Evolutionary conservation across 805 yeast genomes (phyloP).

Genomic region (Starmerella stigmatis): DNA sequence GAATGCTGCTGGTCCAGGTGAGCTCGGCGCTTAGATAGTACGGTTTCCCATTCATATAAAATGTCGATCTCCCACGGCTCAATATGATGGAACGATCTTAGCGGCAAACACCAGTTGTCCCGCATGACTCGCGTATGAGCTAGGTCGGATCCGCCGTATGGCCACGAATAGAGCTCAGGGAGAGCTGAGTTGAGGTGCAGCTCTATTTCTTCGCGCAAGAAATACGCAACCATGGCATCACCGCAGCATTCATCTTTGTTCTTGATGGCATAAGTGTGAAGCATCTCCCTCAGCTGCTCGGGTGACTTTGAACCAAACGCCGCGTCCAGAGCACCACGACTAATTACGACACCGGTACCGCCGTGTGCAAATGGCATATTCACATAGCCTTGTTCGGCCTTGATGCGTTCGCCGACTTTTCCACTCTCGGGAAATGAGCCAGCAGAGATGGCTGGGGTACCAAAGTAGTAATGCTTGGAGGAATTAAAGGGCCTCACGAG

Average conservation of each 20-base stretch:
- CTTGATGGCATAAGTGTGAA: conserved; percentile 21
- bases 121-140: not conserved
- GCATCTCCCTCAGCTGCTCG: conserved; percentile 6
- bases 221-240: conserved; percentile 28
- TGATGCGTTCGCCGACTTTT: not conserved
- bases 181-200: conserved; percentile 11
- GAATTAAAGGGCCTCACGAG: conserved; percentile 25
- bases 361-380: conserved; percentile 30
- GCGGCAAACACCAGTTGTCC: conserved; percentile 13
- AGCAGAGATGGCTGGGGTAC: conserved; percentile 10
- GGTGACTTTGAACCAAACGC: conserved; percentile 18
- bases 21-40: not conserved
- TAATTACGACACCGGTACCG: conserved; percentile 31
- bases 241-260: conserved; percentile 29
- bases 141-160: not conserved
- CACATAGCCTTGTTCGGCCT: not conserved
- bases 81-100: conserved; percentile 6
- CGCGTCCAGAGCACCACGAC: conserved; percentile 27
- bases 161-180: conserved; percentile 3
- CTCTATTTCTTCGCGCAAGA: conserved; percentile 21
- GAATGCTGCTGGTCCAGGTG: not conserved
- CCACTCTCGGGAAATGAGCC: not conserved
- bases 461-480: conserved; percentile 9
- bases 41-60: conserved; percentile 8
- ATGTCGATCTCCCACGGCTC: conserved; percentile 14